A percentile compares a stretch with the other conserved stretches of the same genome.
These are phyloP conservation scores for Suhomyces faveliae DNA, from an alignment of 805 yeast genomes.

Conservation along the genomic window DNA sequence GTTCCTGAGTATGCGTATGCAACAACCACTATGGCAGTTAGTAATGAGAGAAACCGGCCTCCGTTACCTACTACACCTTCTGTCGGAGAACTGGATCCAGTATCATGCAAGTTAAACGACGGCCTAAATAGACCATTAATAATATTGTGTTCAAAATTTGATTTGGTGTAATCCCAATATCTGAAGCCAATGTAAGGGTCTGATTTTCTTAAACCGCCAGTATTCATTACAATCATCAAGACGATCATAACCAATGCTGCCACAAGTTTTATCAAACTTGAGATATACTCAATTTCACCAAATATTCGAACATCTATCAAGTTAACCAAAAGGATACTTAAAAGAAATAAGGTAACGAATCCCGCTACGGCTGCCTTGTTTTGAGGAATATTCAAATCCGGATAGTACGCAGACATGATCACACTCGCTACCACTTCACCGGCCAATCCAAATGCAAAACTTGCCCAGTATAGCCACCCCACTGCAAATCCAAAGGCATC, in stretches of 20 bases:
- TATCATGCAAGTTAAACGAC: constrained; percentile 62
- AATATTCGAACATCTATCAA: constrained; percentile 67
- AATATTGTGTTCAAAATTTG: constrained; percentile 45
- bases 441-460: constrained; percentile 71
- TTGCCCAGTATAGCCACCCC: constrained; percentile 72
- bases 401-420: constrained; percentile 69
- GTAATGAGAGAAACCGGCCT: constrained; percentile 60
- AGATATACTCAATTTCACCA: constrained; percentile 70
- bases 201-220: constrained; percentile 50
- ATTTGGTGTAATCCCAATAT: constrained; percentile 61
- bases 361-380: constrained; percentile 47
- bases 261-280: constrained; percentile 57
- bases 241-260: constrained; percentile 54
- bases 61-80: constrained; percentile 59
- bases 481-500: constrained; percentile 75
- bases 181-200: constrained; percentile 54
- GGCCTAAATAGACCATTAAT: constrained; percentile 76
- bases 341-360: constrained; percentile 60
- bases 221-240: constrained; percentile 62
- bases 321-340: constrained; percentile 51
- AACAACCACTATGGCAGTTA: constrained; percentile 62
- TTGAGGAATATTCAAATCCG: constrained; percentile 50
- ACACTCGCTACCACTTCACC: constrained; percentile 81
- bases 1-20: constrained; percentile 80
- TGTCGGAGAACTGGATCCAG: constrained; percentile 47